Evolutionary conservation across 306 rosid genomes (phyloP).

Genomic region (peach (Prunus persica)): DNA sequence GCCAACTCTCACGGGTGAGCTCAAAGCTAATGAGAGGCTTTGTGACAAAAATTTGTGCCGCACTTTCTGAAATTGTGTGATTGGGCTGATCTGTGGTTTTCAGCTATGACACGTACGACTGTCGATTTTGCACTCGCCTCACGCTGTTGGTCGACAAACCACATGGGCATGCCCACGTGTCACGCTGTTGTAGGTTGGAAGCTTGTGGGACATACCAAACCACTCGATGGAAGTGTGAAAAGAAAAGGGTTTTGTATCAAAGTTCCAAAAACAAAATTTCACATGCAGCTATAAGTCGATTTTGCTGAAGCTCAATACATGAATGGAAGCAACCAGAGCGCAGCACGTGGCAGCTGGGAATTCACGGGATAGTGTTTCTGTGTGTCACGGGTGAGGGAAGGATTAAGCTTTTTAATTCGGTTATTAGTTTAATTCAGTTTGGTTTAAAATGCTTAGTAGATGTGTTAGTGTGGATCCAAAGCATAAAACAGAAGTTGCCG

Average conservation of each 20-base stretch:
- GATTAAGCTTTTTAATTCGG: constrained; percentile 14
- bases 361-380: constrained; percentile 54
- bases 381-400: constrained; percentile 52
- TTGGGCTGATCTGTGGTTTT: constrained; percentile 25
- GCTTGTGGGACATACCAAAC: neutral
- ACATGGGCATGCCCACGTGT: neutral
- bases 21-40: neutral
- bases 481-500: constrained; percentile 22
- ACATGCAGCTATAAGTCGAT: constrained; percentile 47
- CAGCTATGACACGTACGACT: constrained; percentile 32
- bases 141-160: neutral
- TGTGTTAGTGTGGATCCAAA: constrained; percentile 9
- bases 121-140: neutral
- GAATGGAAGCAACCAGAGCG: constrained; percentile 6
- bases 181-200: neutral
- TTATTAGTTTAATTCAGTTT: constrained; percentile 13
- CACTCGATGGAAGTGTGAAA: neutral
- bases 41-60: constrained; percentile 8
- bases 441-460: constrained; percentile 9
- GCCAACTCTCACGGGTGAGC: constrained; percentile 35
- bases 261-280: constrained; percentile 36
- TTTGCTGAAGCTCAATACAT: constrained; percentile 26
- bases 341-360: constrained; percentile 41
- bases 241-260: neutral
- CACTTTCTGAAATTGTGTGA: constrained; percentile 19